Evolutionary conservation across 2,329 filamentous ascomycete genomes (phyloP).

Genomic region (Aureobasidium subglaciale): DNA sequence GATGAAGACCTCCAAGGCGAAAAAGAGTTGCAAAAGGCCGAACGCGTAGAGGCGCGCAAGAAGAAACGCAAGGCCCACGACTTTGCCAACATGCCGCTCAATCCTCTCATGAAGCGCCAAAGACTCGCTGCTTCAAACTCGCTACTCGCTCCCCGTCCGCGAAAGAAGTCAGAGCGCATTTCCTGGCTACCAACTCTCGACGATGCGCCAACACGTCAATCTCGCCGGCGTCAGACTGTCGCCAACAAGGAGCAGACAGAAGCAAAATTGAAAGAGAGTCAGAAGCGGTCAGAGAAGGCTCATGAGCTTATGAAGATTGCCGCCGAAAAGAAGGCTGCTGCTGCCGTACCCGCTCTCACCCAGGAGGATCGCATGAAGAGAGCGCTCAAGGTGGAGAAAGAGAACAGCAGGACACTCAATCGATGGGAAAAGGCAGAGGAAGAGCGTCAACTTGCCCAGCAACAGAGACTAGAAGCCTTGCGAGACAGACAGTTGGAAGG

Average conservation of each 20-base stretch:
- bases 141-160: constrained; percentile 33
- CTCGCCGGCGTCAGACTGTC: constrained; percentile 56
- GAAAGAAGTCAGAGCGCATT: constrained; percentile 62
- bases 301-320: constrained; percentile 57
- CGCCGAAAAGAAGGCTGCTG: constrained; percentile 34
- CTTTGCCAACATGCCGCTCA: constrained; percentile 43
- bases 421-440: constrained; percentile 92
- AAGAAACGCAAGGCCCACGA: constrained; percentile 70
- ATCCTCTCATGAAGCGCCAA: constrained; percentile 56
- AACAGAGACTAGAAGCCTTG: constrained; percentile 75
- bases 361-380: constrained; percentile 77
- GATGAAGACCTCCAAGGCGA: constrained; percentile 77
- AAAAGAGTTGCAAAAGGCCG: constrained; percentile 72
- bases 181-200: constrained; percentile 61
- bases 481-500: constrained; percentile 82
- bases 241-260: constrained; percentile 52
- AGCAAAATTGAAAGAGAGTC: constrained; percentile 66
- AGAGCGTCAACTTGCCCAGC: constrained; percentile 74
- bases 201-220: constrained; percentile 56
- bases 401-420: constrained; percentile 84
- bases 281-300: constrained; percentile 63
- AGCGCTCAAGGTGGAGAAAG: constrained; percentile 73
- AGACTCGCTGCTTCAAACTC: constrained; percentile 44
- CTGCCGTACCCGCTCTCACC: constrained; percentile 17
- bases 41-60: constrained; percentile 66